Evolutionary conservation across 768 basidiomycete species (phyloP).

Genomic region (Mycena chlorophos): DNA sequence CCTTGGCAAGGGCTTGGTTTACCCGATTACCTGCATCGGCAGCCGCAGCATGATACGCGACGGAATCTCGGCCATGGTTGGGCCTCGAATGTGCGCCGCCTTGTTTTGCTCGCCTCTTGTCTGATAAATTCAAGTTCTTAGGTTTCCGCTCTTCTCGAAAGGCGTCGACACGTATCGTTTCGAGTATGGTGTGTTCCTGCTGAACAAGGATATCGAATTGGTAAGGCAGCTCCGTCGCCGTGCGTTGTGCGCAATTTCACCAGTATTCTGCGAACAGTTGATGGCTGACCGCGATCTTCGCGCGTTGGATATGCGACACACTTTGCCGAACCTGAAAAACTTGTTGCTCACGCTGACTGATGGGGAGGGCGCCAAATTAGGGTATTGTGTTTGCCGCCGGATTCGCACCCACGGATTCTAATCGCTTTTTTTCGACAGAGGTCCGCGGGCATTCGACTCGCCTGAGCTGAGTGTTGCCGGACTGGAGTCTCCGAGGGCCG

Average conservation of each 20-base stretch:
- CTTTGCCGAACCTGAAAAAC: slow-evolving; percentile 95
- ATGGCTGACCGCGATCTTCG: slow-evolving; percentile 89
- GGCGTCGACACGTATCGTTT: slow-evolving; percentile 97
- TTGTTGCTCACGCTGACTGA: slow-evolving; percentile 82
- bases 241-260: slow-evolving; percentile 3
- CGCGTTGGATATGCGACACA: slow-evolving; percentile 92
- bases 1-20: slow-evolving; percentile 71
- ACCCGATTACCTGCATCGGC: slow-evolving; percentile 88
- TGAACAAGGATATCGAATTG: slow-evolving; percentile 97
- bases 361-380: slow-evolving; percentile 53
- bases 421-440: not conserved
- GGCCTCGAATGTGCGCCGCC: slow-evolving; percentile 80
- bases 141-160: slow-evolving; percentile 93
- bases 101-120: not conserved
- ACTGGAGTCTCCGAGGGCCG: slow-evolving; percentile 26
- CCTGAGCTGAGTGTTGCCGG: slow-evolving; percentile 19
- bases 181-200: slow-evolving; percentile 93
- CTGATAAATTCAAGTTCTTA: slow-evolving; percentile 32
- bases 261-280: slow-evolving; percentile 32
- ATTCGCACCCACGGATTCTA: slow-evolving; percentile 24
- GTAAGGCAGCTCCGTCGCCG: slow-evolving; percentile 44
- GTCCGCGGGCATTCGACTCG: slow-evolving; percentile 16
- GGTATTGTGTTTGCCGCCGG: slow-evolving; percentile 17
- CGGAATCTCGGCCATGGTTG: slow-evolving; percentile 92
- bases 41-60: slow-evolving; percentile 91